These are phyloP conservation scores for Elymus sibiricus DNA, from an alignment of 176 grass and related monocot species.

Conservation along the genomic window DNA sequence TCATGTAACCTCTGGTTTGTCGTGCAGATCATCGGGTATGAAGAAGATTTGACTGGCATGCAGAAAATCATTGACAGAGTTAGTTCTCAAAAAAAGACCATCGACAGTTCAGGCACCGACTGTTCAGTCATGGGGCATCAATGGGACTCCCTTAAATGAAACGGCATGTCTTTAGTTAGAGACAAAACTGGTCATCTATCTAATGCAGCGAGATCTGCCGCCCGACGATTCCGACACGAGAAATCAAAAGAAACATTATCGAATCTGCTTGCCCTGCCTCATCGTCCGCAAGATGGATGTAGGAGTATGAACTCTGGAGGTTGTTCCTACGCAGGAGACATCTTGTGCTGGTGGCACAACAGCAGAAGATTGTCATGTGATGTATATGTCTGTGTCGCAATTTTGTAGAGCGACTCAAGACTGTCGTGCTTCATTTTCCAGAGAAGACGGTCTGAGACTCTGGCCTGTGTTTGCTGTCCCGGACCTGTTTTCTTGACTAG, in stretches of 20 bases:
- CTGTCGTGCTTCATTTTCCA: not conserved
- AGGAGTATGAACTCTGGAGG: not conserved
- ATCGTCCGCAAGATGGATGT: not conserved
- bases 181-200: not conserved
- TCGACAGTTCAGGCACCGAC: not conserved
- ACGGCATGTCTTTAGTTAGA: constrained; percentile 3
- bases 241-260: not conserved
- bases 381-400: not conserved
- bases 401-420: not conserved
- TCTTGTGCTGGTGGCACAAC: not conserved
- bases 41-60: constrained; percentile 83
- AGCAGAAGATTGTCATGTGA: not conserved
- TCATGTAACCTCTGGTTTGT: not conserved
- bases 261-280: not conserved
- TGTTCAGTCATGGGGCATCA: constrained; percentile 53
- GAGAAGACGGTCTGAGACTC: not conserved
- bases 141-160: constrained; percentile 37
- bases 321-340: not conserved
- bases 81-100: constrained; percentile 9
- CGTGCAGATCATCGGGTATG: constrained; percentile 66
- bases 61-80: constrained; percentile 96
- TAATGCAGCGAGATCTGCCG: not conserved
- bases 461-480: not conserved
- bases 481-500: constrained; percentile 11
- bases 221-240: not conserved